Base-by-base conservation (phyloP, 345 rosid genomes). In the Eutrema heterophyllum region DNA sequence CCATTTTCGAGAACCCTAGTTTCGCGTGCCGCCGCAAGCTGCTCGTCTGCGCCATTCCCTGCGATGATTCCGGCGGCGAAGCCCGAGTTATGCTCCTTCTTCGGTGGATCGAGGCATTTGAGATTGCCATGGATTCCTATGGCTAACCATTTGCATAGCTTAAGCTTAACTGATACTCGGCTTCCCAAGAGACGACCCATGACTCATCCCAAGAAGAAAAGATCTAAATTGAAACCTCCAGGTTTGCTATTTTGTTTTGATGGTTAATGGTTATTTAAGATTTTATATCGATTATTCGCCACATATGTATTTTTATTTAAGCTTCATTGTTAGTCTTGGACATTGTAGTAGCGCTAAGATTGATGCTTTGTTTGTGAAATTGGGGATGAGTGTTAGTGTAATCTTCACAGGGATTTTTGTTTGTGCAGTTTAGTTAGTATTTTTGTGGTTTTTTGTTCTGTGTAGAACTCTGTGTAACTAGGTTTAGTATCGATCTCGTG, bases 111-210 rank as follows among this genome's bases (percentile, higher is more conserved):
- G 49, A 52, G 15, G 68, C 64, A 15, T 58, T 50, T 44, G 58
- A 82, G 52, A 15, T 60, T 58, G 36, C 87, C 84, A 48, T 82
- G 84, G 89, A 58, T 69, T 26, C 85, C 84, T 9, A 5, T 77
- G 16, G 71, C 53, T 5, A 80, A 65, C 60, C 79, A 62, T 18
- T 68, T 85, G 15, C 89, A 91, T 72, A 77, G 80, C 68, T 81
- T 92, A 26, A 88, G 80, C 72, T 79, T 92, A 46, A 89, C 90
- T 2, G 97, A 93, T 68, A 71, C 80, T 1, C 85, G 94, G 24
- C 86, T 62, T 12, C 96, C 94, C 4, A 93, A 91, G 86, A 87
- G 96, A 71, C 80, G 94, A 69, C 97, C 97, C 32, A 80, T 82
- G 49, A 79, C 85, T 62, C 89, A 86, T 73, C 87, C 97, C 59